Conservation (phyloP, 2,329 filamentous ascomycete genomes). For the Sphaerostilbella broomeana region DNA sequence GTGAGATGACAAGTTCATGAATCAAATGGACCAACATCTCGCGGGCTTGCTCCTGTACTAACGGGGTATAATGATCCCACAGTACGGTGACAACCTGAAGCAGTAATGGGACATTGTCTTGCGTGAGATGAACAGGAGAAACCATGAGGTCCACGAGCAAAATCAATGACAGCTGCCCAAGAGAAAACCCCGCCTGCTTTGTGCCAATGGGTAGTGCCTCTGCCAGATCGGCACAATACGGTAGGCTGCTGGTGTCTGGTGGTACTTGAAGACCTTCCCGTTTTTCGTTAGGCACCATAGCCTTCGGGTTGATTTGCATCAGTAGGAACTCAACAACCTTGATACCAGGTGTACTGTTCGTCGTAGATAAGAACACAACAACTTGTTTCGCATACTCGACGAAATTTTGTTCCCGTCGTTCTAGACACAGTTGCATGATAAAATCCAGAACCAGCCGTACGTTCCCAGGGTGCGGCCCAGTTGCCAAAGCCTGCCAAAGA, state of each 20-base stretch:
- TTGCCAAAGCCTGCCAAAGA: slow-evolving; percentile 92
- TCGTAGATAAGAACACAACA: slow-evolving; percentile 90
- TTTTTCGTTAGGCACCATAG: slow-evolving; percentile 93
- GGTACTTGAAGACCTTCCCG: slow-evolving; percentile 61
- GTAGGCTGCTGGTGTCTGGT: slow-evolving; percentile 65
- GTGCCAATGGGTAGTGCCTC: slow-evolving; percentile 77
- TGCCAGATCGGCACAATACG: slow-evolving; percentile 81
- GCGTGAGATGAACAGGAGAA: slow-evolving; percentile 71
- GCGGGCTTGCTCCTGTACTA: slow-evolving; percentile 92
- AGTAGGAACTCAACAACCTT: slow-evolving; percentile 93
- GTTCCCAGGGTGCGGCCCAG: slow-evolving; percentile 86
- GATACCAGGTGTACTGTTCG: slow-evolving; percentile 62
- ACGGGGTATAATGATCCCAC: slow-evolving; percentile 93
- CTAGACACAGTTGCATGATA: slow-evolving; percentile 87
- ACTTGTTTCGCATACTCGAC: slow-evolving; percentile 98
- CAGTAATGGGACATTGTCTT: slow-evolving; percentile 76
- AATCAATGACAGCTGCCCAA: slow-evolving; percentile 89
- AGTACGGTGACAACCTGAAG: slow-evolving; percentile 88
- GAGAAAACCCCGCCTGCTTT: slow-evolving; percentile 86
- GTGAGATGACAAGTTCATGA: slow-evolving; percentile 82
- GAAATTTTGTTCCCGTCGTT: slow-evolving; percentile 94
- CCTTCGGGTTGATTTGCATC: slow-evolving; percentile 83
- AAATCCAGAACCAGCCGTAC: slow-evolving; percentile 93
- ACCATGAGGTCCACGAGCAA: slow-evolving; percentile 95
- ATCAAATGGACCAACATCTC: slow-evolving; percentile 98